Conservation (phyloP, 108 stramenopile genomes). For the Fragilariopsis cylindrus region DNA sequence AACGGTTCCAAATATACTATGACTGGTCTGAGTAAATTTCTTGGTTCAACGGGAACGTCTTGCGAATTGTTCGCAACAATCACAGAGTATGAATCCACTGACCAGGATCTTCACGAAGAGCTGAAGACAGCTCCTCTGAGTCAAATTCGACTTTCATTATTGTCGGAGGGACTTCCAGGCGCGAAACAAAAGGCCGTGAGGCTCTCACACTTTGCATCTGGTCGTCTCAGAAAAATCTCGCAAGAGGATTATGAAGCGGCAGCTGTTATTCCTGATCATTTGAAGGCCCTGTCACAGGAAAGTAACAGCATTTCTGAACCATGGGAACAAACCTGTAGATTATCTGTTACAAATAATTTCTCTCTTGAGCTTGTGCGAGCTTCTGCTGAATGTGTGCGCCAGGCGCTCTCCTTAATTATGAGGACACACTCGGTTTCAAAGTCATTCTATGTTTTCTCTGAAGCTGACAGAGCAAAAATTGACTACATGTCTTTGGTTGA, state of each 20-base stretch:
- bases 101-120: constrained; percentile 16
- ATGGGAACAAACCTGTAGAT: constrained; percentile 54
- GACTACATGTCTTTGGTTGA: constrained; percentile 56
- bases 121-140: constrained; percentile 3
- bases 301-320: constrained; percentile 15
- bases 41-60: constrained; percentile 67
- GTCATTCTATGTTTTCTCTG: constrained; percentile 53
- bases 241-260: constrained; percentile 48
- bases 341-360: constrained; percentile 61
- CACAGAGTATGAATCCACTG: constrained; percentile 35
- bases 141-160: constrained; percentile 6
- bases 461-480: constrained; percentile 33
- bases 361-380: constrained; percentile 46
- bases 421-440: constrained; percentile 55
- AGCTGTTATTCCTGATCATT: constrained; percentile 15
- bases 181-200: constrained; percentile 70
- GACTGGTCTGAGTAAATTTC: constrained; percentile 36
- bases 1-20: constrained; percentile 17
- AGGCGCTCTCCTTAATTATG: constrained; percentile 52
- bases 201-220: constrained; percentile 54
- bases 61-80: constrained; percentile 61
- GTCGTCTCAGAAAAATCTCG: constrained; percentile 55
- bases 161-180: constrained; percentile 48
- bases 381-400: constrained; percentile 47
- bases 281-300: constrained; percentile 22